phyloP scores from a whole-genome alignment of 2,329 filamentous ascomycete genomes.

The Penicillium sp. region DNA sequence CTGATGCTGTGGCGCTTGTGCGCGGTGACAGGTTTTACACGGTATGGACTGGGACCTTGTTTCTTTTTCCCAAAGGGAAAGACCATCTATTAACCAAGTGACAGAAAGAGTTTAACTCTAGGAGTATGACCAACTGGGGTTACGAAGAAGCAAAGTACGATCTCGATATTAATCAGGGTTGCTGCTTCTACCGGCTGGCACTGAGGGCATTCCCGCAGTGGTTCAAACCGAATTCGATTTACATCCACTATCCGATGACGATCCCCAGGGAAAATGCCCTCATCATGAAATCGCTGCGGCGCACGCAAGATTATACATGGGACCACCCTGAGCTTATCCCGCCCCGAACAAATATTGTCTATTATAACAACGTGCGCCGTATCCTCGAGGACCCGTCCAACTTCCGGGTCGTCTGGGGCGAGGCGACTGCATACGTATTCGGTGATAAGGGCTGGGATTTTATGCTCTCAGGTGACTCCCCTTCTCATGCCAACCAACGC shows the following conservation, averaged over 20 bases:
- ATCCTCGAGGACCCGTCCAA: neutral
- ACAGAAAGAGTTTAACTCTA: conserved; percentile 69
- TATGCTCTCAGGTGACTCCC: conserved; percentile 41
- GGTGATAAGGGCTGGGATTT: conserved; percentile 60
- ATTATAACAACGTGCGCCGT: neutral
- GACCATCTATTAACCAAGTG: conserved; percentile 28
- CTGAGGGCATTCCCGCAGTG: conserved; percentile 78
- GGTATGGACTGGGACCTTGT: conserved; percentile 16
- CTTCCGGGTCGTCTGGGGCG: neutral
- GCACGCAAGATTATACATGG: neutral
- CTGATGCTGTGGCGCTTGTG: conserved; percentile 76
- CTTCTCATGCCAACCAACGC: conserved; percentile 11
- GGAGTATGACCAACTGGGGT: conserved; percentile 81
- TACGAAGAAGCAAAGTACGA: conserved; percentile 77
- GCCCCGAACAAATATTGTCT: neutral
- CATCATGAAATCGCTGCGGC: neutral
- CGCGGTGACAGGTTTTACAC: conserved; percentile 81
- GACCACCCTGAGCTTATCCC: neutral
- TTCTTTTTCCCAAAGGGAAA: neutral
- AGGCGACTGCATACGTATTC: conserved; percentile 61
- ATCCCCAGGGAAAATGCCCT: neutral
- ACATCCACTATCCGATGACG: conserved; percentile 73
- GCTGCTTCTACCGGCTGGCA: conserved; percentile 83
- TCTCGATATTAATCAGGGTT: conserved; percentile 75
- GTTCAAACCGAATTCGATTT: conserved; percentile 79